Percentiles rank a stretch among this genome's conserved stretches.
Conservation (phyloP, 2,329 filamentous ascomycete genomes). For the Cladosporium velox region DNA sequence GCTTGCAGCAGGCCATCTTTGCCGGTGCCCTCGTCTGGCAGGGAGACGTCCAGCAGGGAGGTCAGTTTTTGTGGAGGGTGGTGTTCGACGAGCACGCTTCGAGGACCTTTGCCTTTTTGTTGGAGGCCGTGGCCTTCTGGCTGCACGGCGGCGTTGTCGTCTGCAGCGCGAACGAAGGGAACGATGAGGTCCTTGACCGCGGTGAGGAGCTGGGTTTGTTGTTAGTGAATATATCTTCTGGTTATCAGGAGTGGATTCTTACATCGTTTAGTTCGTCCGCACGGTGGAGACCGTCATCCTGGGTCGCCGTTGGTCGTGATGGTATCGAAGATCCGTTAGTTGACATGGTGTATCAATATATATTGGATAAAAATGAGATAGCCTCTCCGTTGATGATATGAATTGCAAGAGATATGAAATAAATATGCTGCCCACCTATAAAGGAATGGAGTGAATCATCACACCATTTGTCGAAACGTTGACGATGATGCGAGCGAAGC, state of each 20-base stretch:
- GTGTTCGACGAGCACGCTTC: slow-evolving; percentile 47
- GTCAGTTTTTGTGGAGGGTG: slow-evolving; percentile 48
- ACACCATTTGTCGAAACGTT: slow-evolving; percentile 8
- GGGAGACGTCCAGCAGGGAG: slow-evolving; percentile 41
- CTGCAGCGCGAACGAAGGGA: slow-evolving; percentile 70
- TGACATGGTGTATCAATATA: slow-evolving; percentile 26
- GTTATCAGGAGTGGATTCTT: slow-evolving; percentile 8
- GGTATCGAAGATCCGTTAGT: slow-evolving; percentile 29
- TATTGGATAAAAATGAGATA: neutral
- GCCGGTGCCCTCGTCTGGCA: slow-evolving; percentile 42
- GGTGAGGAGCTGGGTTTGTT: slow-evolving; percentile 59
- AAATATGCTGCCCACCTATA: neutral
- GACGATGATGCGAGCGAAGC: slow-evolving; percentile 9
- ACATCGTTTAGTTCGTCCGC: slow-evolving; percentile 42
- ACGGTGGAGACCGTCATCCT: slow-evolving; percentile 29
- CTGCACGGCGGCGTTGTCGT: slow-evolving; percentile 61
- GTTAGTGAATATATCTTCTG: slow-evolving; percentile 6
- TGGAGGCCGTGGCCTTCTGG: slow-evolving; percentile 57
- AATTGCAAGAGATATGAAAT: neutral
- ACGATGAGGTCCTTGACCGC: slow-evolving; percentile 69
- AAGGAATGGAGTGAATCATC: neutral
- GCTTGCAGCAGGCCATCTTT: slow-evolving; percentile 48
- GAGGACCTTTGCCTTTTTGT: slow-evolving; percentile 63
- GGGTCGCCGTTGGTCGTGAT: slow-evolving; percentile 20
- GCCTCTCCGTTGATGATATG: neutral